phyloP scores from a whole-genome alignment of 2,329 filamentous ascomycete genomes.

The Pseudogymnoascus sp. region DNA sequence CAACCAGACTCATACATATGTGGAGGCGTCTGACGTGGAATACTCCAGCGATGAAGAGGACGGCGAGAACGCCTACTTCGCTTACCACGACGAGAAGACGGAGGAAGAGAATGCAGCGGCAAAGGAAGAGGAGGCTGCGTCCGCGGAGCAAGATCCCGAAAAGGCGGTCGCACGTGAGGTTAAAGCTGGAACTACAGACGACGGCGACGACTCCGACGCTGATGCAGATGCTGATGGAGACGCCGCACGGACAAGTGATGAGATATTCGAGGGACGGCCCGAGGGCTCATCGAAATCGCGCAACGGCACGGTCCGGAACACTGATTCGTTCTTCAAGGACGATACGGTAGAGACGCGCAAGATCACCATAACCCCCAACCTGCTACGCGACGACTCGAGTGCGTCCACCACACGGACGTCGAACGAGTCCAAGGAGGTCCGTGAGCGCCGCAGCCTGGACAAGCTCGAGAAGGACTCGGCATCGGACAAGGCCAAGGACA shows the following conservation, averaged over 20 bases:
- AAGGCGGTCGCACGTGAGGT: constrained; percentile 31
- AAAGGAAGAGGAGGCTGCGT: constrained; percentile 29
- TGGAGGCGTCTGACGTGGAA: constrained; percentile 63
- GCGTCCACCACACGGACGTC: constrained; percentile 32
- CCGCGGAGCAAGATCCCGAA: constrained; percentile 32
- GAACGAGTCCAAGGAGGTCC: constrained; percentile 40
- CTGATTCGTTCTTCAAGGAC: constrained; percentile 96
- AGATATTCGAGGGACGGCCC: constrained; percentile 50
- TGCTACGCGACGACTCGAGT: constrained; percentile 71
- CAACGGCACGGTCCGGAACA: constrained; percentile 82
- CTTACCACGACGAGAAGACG: constrained; percentile 37
- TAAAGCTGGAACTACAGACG: background rate
- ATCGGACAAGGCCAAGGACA: constrained; percentile 61
- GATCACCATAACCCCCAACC: constrained; percentile 88
- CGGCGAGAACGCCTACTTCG: constrained; percentile 37
- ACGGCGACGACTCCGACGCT: constrained; percentile 5
- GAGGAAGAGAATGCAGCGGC: constrained; percentile 23
- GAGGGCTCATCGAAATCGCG: constrained; percentile 56
- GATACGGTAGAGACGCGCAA: constrained; percentile 93
- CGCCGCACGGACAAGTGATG: constrained; percentile 51
- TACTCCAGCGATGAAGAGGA: constrained; percentile 58
- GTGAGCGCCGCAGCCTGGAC: constrained; percentile 62
- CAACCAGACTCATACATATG: constrained; percentile 55
- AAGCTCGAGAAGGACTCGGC: constrained; percentile 61
- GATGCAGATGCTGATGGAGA: constrained; percentile 28